Evolutionary conservation across 2,329 filamentous ascomycete species (phyloP).

Genomic region (Monosporascus sp.): DNA sequence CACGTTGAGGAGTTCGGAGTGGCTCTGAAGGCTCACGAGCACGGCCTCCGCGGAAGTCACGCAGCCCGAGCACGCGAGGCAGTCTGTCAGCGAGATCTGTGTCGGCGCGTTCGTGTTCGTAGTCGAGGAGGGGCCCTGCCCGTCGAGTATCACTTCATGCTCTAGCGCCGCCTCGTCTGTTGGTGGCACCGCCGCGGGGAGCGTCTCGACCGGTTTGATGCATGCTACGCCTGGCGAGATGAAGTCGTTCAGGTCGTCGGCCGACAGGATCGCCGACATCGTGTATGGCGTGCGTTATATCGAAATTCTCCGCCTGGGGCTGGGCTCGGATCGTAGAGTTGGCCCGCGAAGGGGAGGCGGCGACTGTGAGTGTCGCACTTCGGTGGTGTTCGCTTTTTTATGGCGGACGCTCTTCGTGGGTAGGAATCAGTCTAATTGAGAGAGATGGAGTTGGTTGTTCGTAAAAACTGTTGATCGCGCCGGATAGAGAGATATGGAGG

Average conservation of each 20-base stretch:
- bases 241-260: constrained; percentile 97
- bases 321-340: not conserved
- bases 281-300: constrained; percentile 17
- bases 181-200: constrained; percentile 59
- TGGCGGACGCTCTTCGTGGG: too few relatives aligned
- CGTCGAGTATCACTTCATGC: constrained; percentile 92
- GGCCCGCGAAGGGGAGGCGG: not conserved
- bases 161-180: constrained; percentile 34
- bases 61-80: constrained; percentile 93
- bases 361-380: not conserved
- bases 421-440: too few relatives aligned
- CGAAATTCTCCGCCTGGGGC: not conserved
- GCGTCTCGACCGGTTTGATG: constrained; percentile 93
- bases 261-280: constrained; percentile 97
- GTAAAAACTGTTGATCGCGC: too few relatives aligned
- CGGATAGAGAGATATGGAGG: too few relatives aligned
- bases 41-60: constrained; percentile 97
- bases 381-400: not conserved
- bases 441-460: too few relatives aligned
- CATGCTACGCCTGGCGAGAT: constrained; percentile 96
- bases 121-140: constrained; percentile 52
- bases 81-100: constrained; percentile 94
- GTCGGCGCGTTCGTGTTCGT: constrained; percentile 62
- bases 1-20: constrained; percentile 80
- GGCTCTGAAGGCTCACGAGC: constrained; percentile 90